Evolutionary conservation across 2,329 filamentous ascomycete species (phyloP).

Genomic region (Talaromyces sp.): DNA sequence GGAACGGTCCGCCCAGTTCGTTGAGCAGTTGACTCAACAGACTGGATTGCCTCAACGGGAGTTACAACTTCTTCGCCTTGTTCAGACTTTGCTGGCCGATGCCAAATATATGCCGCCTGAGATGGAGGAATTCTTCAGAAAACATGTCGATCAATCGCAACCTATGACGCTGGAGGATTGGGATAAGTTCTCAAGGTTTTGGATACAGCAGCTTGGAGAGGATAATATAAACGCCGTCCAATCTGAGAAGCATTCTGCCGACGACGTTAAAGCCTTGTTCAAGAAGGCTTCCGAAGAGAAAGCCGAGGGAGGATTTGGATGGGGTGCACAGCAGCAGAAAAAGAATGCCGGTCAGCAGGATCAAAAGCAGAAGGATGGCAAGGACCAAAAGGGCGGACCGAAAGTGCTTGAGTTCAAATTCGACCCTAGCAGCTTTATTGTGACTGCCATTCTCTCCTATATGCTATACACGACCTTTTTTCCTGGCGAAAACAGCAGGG

Average conservation of each 20-base stretch:
- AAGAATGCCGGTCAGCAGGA: conserved; percentile 29
- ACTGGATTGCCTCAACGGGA: conserved; percentile 3
- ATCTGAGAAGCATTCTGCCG: conserved; percentile 3
- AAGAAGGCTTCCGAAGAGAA: conserved; percentile 2
- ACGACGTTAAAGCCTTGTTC: conserved; percentile 1
- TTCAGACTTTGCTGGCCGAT: conserved; percentile 1
- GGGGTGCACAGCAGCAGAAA: conserved; percentile 22
- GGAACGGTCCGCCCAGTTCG: conserved; percentile 5
- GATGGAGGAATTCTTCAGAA: conserved; percentile 13
- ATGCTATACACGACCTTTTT: conserved; percentile 61
- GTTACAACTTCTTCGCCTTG: background rate
- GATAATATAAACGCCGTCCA: background rate
- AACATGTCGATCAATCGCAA: conserved; percentile 7
- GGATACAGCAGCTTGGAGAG: conserved; percentile 7
- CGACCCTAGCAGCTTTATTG: conserved; percentile 53
- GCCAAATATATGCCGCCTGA: conserved; percentile 10
- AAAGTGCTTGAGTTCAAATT: conserved; percentile 45
- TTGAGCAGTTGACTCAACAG: background rate
- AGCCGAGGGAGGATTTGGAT: background rate
- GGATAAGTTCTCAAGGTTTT: conserved; percentile 4
- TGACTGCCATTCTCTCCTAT: conserved; percentile 57
- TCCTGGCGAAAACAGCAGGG: conserved; percentile 60
- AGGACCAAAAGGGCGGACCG: conserved; percentile 25
- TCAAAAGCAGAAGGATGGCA: conserved; percentile 27
- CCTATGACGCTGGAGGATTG: conserved; percentile 10